These are phyloP conservation scores for Trametes sanguinea DNA, from an alignment of 768 basidiomycete genomes.

Conservation along the genomic window DNA sequence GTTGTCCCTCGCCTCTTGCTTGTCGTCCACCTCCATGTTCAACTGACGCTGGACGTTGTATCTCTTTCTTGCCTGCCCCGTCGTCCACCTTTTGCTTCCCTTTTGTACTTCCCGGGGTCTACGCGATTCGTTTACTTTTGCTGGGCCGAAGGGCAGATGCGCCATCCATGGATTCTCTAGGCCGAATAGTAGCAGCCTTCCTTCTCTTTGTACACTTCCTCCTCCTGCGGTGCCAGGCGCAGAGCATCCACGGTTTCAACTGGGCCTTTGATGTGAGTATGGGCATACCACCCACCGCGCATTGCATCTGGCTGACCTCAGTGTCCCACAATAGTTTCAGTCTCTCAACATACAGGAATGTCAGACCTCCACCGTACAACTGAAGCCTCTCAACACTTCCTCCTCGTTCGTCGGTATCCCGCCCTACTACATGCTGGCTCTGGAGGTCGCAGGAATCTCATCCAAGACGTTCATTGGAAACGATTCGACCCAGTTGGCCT, in stretches of 20 bases:
- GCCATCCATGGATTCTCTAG: constrained; percentile 16
- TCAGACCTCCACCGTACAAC: constrained; percentile 22
- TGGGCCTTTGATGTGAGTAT: constrained; percentile 11
- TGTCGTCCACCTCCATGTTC: constrained; percentile 25
- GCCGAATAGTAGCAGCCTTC: constrained; percentile 18
- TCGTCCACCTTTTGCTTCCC: background rate
- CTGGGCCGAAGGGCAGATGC: background rate
- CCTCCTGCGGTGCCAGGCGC: constrained; percentile 6
- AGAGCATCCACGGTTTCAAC: constrained; percentile 29
- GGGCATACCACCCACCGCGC: no score
- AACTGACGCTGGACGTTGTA: constrained; percentile 24
- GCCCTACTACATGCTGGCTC: constrained; percentile 47
- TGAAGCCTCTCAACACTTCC: constrained; percentile 28
- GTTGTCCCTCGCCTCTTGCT: constrained; percentile 3
- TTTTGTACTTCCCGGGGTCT: background rate
- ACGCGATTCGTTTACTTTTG: background rate
- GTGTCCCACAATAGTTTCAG: background rate
- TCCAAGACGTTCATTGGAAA: constrained; percentile 34
- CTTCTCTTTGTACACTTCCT: constrained; percentile 7
- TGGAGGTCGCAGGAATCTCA: constrained; percentile 39
- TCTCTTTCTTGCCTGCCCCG: background rate
- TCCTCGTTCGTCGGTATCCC: constrained; percentile 30
- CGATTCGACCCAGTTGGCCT: constrained; percentile 36
- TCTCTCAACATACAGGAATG: constrained; percentile 27
- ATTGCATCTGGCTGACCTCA: background rate